Evolutionary conservation across 495 filamentous ascomycete species (phyloP), one percentile per base, ranked within the genome.

Genomic region (Haplographium delicatum): DNA sequence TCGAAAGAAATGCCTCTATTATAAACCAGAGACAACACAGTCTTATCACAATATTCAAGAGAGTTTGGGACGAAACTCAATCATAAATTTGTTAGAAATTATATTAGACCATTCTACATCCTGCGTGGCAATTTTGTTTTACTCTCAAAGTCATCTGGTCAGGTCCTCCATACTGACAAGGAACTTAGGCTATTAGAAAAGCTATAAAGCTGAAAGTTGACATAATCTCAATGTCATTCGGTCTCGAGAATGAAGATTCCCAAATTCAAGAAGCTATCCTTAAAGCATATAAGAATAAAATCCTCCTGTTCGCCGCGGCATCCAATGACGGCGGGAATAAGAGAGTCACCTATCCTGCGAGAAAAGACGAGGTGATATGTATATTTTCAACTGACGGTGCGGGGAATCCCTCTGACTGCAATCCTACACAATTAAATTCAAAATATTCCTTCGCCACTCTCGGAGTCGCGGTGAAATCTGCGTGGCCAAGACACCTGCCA

Each of bases 151-250:
- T n/a, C n/a, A n/a, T n/a, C n/a, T n/a, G n/a, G n/a, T n/a, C n/a
- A n/a, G n/a, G n/a, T n/a, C n/a, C n/a, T n/a, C n/a, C n/a, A n/a
- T n/a, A n/a, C n/a, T n/a, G n/a, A n/a, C n/a, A 3, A 35, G 13
- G 33, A 3, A 24, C 30, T 5, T 15, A 59, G 56, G 56, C 56
- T 27, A 59, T 59, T 15, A 27, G 35, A 25, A 26, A 35, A 15
- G 57, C 53, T 1, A 34, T 51, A 13, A 27, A 45, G 1, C 5
- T 33, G 40, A 56, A 56, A 18, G 57, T 56, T 8, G 53, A 59
- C 28, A 53, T 59, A n/a, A 59, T 59, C 16, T 52, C 53, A 0
- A 59, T 59, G 53, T 59, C 57, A 7, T 56, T 59, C 23, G 57
- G 53, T 8, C 44, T 59, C 35, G 41, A 39, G 7, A 34, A 16